Base-by-base conservation (phyloP, 805 yeast genomes). In the Ogataea paradorogensis region DNA sequence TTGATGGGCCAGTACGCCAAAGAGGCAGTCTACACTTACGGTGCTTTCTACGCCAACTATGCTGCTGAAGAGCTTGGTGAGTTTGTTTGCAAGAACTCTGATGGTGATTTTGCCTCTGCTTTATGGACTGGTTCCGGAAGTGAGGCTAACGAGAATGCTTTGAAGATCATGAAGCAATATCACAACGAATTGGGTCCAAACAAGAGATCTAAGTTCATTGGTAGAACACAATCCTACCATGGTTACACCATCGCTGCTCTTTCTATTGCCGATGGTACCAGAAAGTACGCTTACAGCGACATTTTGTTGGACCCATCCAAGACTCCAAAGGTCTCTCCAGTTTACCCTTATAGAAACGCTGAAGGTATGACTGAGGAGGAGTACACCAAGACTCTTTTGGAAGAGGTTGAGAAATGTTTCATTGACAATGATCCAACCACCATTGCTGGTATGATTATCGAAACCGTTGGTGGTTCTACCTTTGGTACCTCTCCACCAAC, bases 71-170 rank as follows among this genome's bases (percentile, higher is more conserved):
- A 61, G 5, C 56, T 71, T 33, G 67, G 70, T 25, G 55, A 66
- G 44, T 67, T 65, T 77, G 76, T 55, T 38, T 58, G 68, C 42
- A 64, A 61, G 8, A 55, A 61, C 30, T 64, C 71, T 23, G 49
- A 56, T 30, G 66, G 64, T 26, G 66, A 59, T 11, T 67, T 68
- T 39, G 53, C 56, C 6, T 60, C 69, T 32, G 73, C 70, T 9
- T 42, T 67, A 32, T 62, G 83, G 43, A 72, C 78, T 45, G 80
- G 80, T 52, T 76, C 85, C 3, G 93, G 93, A 39, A 71, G 87
- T 14, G 89, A 82, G 59, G 84, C 89, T 33, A 83, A 82, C 53
- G 90, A 82, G 57, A 87, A 86, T 22, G 88, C 88, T 7, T 57
- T 83, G 52, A 83, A 82, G 60, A 81, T 83, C 60, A 84, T 84